Evolutionary conservation across 805 yeast genomes (phyloP).

Genomic region (Nakazawaea wickerhamii): DNA sequence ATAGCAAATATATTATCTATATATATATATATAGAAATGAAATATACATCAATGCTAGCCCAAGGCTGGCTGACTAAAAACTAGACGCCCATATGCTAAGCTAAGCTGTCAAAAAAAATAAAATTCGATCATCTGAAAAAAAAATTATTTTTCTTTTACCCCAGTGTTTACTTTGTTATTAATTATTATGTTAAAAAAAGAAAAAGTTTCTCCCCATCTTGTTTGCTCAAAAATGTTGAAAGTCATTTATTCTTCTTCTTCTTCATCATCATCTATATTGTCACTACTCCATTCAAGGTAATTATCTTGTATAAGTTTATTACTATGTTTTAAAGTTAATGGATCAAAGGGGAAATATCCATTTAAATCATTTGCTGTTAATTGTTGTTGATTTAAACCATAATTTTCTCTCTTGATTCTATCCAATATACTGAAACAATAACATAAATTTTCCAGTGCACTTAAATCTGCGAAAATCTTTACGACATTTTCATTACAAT

Average conservation of each 20-base stretch:
- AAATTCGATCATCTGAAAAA: too few relatives aligned
- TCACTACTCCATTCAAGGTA: conserved; percentile 84
- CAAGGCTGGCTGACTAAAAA: too few relatives aligned
- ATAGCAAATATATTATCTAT: too few relatives aligned
- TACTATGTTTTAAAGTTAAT: conserved; percentile 59
- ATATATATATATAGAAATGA: neutral
- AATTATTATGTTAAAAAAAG: too few relatives aligned
- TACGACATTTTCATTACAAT: conserved; percentile 90
- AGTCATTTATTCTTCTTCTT: conserved; percentile 4
- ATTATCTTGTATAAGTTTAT: conserved; percentile 44
- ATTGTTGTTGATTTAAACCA: conserved; percentile 30
- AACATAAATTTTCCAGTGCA: conserved; percentile 82
- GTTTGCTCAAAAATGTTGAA: too few relatives aligned
- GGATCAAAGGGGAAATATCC: conserved; percentile 98
- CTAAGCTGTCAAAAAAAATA: neutral
- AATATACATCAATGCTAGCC: too few relatives aligned
- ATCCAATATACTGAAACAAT: conserved; percentile 90
- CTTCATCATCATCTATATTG: conserved; percentile 44
- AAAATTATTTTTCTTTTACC: too few relatives aligned
- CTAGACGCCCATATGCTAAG: neutral
- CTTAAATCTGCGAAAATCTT: conserved; percentile 90
- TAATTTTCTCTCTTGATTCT: conserved; percentile 72
- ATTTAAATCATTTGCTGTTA: conserved; percentile 51
- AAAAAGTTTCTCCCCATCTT: too few relatives aligned
- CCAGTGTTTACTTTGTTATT: too few relatives aligned